Percentiles rank a stretch among this genome's conserved stretches.
Conservation (phyloP, 2,329 filamentous ascomycete genomes). For the Bipolaris bicolor region DNA sequence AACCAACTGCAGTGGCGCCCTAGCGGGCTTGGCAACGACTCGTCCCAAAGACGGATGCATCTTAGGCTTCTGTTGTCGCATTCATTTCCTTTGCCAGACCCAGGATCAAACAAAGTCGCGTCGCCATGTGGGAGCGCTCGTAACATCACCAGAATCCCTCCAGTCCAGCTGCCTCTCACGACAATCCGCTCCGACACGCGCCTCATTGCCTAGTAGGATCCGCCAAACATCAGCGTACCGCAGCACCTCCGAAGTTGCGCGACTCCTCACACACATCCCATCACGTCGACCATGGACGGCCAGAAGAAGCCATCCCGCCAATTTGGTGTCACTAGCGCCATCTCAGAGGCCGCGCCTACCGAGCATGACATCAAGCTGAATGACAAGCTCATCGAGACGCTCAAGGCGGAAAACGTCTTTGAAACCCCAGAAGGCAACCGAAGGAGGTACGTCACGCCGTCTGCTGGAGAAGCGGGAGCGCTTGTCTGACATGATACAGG, state of each 20-base stretch:
- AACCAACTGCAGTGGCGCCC: conserved; percentile 6
- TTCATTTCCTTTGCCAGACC: conserved; percentile 26
- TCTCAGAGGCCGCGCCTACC: conserved; percentile 78
- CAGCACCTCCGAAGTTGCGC: conserved; percentile 31
- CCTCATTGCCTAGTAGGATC: conserved; percentile 21
- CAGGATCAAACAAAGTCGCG: conserved; percentile 24
- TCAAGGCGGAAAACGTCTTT: conserved; percentile 90
- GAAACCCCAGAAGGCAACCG: conserved; percentile 82
- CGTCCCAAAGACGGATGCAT: conserved; percentile 23
- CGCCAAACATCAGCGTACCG: conserved; percentile 23
- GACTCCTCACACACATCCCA: conserved; percentile 11
- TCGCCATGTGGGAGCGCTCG: conserved; percentile 43
- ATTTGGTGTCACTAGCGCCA: conserved; percentile 82
- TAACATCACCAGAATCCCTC: conserved; percentile 7
- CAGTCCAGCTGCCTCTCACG: conserved; percentile 16
- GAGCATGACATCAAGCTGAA: conserved; percentile 77
- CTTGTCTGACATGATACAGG: conserved; percentile 54
- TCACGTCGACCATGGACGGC: conserved; percentile 38
- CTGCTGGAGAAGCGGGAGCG: not conserved
- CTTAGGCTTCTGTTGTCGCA: conserved; percentile 20
- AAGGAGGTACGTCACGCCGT: conserved; percentile 68
- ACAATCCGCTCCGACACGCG: conserved; percentile 20
- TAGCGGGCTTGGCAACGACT: conserved; percentile 25
- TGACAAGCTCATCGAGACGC: conserved; percentile 78
- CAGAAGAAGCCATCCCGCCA: conserved; percentile 33